phyloP scores from a whole-genome alignment of 352 stramenopile species.

The Saprolegnia diclina region DNA sequence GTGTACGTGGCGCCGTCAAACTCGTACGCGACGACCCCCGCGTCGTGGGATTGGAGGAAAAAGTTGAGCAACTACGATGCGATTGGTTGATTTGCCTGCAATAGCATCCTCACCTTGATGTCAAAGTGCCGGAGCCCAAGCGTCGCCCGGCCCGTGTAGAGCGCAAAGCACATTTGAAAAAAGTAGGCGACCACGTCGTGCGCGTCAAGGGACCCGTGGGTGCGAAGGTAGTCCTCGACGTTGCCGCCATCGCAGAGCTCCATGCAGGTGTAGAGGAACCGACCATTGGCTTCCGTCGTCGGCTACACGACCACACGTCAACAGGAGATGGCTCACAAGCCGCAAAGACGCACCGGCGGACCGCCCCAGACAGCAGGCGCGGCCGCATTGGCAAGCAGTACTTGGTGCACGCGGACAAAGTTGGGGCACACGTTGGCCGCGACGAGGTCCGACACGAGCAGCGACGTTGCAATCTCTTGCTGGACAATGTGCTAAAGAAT shows the following conservation, averaged over 20 bases:
- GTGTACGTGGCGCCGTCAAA: conserved; percentile 55
- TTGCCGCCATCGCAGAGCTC: conserved; percentile 96
- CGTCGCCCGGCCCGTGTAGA: conserved; percentile 88
- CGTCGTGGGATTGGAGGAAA: conserved; percentile 77
- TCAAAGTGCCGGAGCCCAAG: conserved; percentile 97
- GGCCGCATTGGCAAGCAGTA: conserved; percentile 77
- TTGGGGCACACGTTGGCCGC: conserved; percentile 88
- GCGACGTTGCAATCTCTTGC: conserved; percentile 92
- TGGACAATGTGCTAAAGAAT: conserved; percentile 67
- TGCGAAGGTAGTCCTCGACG: conserved; percentile 92
- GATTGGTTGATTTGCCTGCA: not conserved
- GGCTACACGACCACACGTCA: not conserved
- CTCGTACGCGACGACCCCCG: conserved; percentile 37
- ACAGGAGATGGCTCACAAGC: not conserved
- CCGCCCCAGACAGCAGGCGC: conserved; percentile 28
- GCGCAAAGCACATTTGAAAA: conserved; percentile 96
- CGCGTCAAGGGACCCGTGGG: conserved; percentile 51
- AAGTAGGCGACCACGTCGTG: conserved; percentile 79
- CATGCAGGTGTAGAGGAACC: conserved; percentile 98
- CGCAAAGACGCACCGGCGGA: not conserved
- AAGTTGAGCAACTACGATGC: conserved; percentile 92
- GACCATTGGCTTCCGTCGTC: conserved; percentile 16
- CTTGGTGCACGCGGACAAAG: conserved; percentile 89
- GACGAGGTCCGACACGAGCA: conserved; percentile 87
- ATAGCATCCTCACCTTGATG: conserved; percentile 79